These are phyloP conservation scores for Puccinia novopanici DNA, from an alignment of 1,284 basidiomycete genomes.

Conservation along the genomic window DNA sequence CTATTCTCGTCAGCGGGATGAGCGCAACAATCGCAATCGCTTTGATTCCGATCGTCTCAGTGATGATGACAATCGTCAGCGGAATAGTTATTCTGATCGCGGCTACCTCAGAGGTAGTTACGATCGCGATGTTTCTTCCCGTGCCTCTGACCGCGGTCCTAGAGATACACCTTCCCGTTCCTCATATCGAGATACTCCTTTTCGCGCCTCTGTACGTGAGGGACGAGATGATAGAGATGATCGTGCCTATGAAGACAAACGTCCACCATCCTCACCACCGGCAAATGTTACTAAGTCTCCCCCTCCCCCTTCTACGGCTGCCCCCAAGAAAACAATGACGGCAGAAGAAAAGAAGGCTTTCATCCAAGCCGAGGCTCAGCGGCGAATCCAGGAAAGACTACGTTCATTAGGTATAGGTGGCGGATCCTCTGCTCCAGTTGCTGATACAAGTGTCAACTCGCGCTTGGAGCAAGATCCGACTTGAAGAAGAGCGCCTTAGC, in stretches of 20 bases:
- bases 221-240: constrained; percentile 56
- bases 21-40: constrained; percentile 69
- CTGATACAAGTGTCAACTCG: constrained; percentile 55
- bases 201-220: constrained; percentile 59
- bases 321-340: constrained; percentile 73
- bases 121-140: constrained; percentile 55
- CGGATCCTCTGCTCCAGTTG: constrained; percentile 63
- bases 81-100: constrained; percentile 54
- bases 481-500: constrained; percentile 69
- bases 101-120: constrained; percentile 61
- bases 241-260: constrained; percentile 46
- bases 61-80: constrained; percentile 28
- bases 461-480: constrained; percentile 58
- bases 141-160: constrained; percentile 19
- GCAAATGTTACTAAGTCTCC: constrained; percentile 61
- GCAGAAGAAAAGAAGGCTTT: constrained; percentile 79
- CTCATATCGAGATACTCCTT: constrained; percentile 58
- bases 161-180: constrained; percentile 58
- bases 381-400: constrained; percentile 82
- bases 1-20: constrained; percentile 72
- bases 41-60: constrained; percentile 59
- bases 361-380: constrained; percentile 78
- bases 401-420: constrained; percentile 76
- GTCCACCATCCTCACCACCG: constrained; percentile 55
- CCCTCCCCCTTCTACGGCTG: constrained; percentile 64